Evolutionary conservation across 2,329 filamentous ascomycete species (phyloP), one percentile per base, ranked within the genome.

Genomic region (Fusarium continuum): DNA sequence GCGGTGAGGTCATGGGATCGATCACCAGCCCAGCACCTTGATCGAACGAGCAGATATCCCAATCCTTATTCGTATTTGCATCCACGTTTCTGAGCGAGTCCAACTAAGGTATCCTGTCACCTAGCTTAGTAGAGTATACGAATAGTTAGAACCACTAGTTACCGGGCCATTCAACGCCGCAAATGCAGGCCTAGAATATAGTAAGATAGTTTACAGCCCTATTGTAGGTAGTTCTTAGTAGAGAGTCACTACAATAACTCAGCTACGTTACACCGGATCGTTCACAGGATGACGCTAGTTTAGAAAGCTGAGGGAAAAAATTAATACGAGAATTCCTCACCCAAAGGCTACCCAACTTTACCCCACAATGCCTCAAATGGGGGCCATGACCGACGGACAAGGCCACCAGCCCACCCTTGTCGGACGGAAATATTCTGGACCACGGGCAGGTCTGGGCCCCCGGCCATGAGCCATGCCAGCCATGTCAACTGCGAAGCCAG

Each of bases 1-100:
- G 60, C 53, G 56, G 50, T 62, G 66, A 69, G 50, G 61, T 67
- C 65, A 67, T 67, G 20, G 29, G 56, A 38, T 51, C 43, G 56
- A 38, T 51, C 43, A 38, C 41, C 23, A 17, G 28, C 43, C 34
- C 34, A 14, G 5, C 34, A 34, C 13, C 34, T 35, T 47, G 41
- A 64, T 48, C 32, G 53, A 54, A 54, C 56, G 48, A 60, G 39
- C n/a, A 23, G 39, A 34, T 40, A 20, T 10, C 10, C 39, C 22
- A 38, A 23, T n/a, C 17, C 16, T 17, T 26, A 22, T 44, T 47
- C 34, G 16, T 11, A 40, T 20, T 23, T 41, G 6, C 26, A 23
- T 23, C 25, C 11, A 5, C 7, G 28, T 14, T 29, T 29, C 28
- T 29, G 6, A 6, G 28, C 13, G 13, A 29, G 14, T 6, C 28